Evolutionary conservation across 208 protist genomes (phyloP).

Genomic region (Acanthamoeba castellanii): DNA sequence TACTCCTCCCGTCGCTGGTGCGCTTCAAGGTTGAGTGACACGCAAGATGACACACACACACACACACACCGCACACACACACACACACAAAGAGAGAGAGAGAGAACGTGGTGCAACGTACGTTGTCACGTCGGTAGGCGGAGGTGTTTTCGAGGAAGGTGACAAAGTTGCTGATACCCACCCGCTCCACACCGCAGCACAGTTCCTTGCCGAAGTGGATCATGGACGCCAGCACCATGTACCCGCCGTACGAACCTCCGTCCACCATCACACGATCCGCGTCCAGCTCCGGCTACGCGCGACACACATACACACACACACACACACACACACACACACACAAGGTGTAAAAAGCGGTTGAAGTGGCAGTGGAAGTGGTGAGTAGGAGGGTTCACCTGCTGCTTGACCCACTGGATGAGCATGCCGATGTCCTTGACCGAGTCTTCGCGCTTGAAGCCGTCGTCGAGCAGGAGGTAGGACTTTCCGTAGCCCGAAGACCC

Average conservation of each 20-base stretch:
- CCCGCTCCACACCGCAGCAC: background rate
- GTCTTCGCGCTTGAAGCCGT: conserved; percentile 56
- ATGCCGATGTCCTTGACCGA: conserved; percentile 60
- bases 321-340: no score
- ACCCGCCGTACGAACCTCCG: conserved; percentile 38
- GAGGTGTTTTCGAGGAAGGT: conserved; percentile 67
- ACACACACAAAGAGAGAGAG: background rate
- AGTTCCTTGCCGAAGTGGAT: conserved; percentile 40
- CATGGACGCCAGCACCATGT: conserved; percentile 67
- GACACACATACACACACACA: background rate
- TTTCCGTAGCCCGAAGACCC: conserved; percentile 60
- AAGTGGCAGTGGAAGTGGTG: background rate
- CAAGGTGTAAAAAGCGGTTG: background rate
- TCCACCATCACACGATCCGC: conserved; percentile 29
- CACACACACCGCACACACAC: background rate
- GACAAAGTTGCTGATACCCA: conserved; percentile 67
- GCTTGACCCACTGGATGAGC: conserved; percentile 45
- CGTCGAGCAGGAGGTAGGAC: conserved; percentile 60
- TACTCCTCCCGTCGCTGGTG: conserved; percentile 42
- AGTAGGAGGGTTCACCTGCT: background rate
- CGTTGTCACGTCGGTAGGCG: conserved; percentile 58
- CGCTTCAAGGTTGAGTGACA: background rate
- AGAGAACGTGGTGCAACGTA: background rate
- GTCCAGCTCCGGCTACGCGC: conserved; percentile 11
- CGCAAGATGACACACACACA: no score